Evolutionary conservation across 129 eudicot species (phyloP).

Genomic region (Oenanthe sinensis): DNA sequence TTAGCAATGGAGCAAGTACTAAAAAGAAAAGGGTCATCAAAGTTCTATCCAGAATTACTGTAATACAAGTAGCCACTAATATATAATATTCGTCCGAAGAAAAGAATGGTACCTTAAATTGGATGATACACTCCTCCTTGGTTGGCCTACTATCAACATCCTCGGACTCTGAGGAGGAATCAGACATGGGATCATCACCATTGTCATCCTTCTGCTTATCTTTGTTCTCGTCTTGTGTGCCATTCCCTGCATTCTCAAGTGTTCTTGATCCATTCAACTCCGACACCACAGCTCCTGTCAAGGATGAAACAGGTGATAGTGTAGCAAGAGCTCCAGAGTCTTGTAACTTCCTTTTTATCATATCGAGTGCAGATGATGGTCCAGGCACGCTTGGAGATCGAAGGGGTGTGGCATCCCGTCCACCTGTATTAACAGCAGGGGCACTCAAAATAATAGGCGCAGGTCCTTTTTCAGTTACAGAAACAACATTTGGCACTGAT

Average conservation of each 20-base stretch:
- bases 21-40: neutral
- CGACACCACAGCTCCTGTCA: conserved; percentile 25
- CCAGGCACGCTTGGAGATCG: conserved; percentile 35
- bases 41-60: neutral
- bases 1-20: neutral
- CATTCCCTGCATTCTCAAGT: conserved; percentile 40
- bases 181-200: conserved; percentile 58
- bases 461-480: conserved; percentile 47
- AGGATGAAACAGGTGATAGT: conserved; percentile 33
- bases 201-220: conserved; percentile 64
- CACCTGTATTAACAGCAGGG: conserved; percentile 92
- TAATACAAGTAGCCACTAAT: neutral
- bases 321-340: conserved; percentile 68
- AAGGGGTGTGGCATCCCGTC: conserved; percentile 74
- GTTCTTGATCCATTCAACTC: conserved; percentile 63
- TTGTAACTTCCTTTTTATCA: conserved; percentile 88
- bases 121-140: conserved; percentile 73
- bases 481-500: conserved; percentile 38
- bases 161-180: conserved; percentile 92
- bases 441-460: conserved; percentile 53
- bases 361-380: conserved; percentile 82
- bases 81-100: neutral
- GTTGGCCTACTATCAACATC: conserved; percentile 81
- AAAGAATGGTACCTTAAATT: conserved; percentile 59
- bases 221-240: conserved; percentile 56